Evolutionary conservation across 768 basidiomycete genomes (phyloP).

Genomic region (Mycena leptocephala): DNA sequence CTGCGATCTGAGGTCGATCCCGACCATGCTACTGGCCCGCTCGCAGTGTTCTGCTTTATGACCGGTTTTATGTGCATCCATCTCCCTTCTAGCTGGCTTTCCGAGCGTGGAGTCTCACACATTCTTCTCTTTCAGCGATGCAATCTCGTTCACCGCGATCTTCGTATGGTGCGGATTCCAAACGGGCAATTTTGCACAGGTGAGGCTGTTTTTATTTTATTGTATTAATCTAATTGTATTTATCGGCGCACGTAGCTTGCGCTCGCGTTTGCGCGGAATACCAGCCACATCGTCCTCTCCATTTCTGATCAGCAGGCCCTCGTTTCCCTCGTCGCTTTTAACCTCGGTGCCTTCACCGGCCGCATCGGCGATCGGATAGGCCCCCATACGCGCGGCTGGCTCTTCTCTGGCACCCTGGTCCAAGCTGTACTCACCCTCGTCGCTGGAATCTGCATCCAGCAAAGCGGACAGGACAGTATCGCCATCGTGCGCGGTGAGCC

Average conservation of each 20-base stretch:
- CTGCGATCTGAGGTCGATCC: slow-evolving; percentile 52
- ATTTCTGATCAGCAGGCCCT: slow-evolving; percentile 88
- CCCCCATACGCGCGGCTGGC: slow-evolving; percentile 80
- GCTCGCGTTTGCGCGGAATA: slow-evolving; percentile 81
- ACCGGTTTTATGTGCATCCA: slow-evolving; percentile 68
- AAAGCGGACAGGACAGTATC: slow-evolving; percentile 71
- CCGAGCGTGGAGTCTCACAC: background rate
- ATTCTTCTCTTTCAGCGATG: slow-evolving; percentile 64
- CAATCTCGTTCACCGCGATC: slow-evolving; percentile 82
- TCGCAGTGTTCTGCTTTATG: slow-evolving; percentile 71
- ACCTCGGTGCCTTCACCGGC: slow-evolving; percentile 81
- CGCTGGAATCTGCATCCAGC: slow-evolving; percentile 80
- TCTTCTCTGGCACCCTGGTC: slow-evolving; percentile 77
- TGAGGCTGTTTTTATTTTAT: slow-evolving; percentile 42
- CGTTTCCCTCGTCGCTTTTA: slow-evolving; percentile 81
- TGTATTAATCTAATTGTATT: background rate
- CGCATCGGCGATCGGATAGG: slow-evolving; percentile 87
- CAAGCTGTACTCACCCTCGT: slow-evolving; percentile 85
- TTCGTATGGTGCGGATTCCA: slow-evolving; percentile 93
- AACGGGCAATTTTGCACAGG: slow-evolving; percentile 84
- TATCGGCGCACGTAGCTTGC: slow-evolving; percentile 67
- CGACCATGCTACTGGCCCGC: slow-evolving; percentile 53
- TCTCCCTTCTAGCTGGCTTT: background rate
- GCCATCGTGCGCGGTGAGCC: slow-evolving; percentile 71
- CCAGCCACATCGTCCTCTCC: slow-evolving; percentile 74